Conservation (phyloP, 2,329 filamentous ascomycete genomes). For the Aspergillus calidoustus region DNA sequence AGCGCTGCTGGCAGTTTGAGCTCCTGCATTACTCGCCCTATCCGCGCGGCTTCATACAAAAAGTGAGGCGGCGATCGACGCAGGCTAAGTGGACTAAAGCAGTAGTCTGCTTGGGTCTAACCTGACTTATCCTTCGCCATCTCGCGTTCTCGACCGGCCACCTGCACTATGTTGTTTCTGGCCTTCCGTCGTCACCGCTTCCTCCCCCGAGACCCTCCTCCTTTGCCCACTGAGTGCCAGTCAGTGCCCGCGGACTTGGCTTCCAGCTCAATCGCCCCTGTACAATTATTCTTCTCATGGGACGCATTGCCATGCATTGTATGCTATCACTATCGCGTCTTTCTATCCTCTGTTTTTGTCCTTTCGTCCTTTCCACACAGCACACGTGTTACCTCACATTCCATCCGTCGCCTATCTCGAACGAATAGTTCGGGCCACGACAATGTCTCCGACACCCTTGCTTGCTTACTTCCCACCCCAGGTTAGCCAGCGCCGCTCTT, state of each 20-base stretch:
- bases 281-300: constrained; percentile 17
- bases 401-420: constrained; percentile 3
- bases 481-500: constrained; percentile 11
- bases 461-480: constrained; percentile 12
- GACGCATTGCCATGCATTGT: constrained; percentile 19
- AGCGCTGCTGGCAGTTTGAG: constrained; percentile 26
- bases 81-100: constrained; percentile 8
- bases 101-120: constrained; percentile 12
- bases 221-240: not conserved
- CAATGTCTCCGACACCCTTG: not conserved
- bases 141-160: constrained; percentile 22
- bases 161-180: not conserved
- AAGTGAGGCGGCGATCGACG: constrained; percentile 35
- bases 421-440: constrained; percentile 5
- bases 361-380: constrained; percentile 13
- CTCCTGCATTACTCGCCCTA: constrained; percentile 19
- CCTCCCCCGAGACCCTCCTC: not conserved
- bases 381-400: constrained; percentile 24
- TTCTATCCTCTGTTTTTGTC: constrained; percentile 14
- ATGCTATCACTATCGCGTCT: constrained; percentile 8
- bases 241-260: constrained; percentile 9
- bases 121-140: constrained; percentile 13
- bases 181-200: constrained; percentile 16
- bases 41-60: constrained; percentile 30
- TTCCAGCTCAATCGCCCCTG: constrained; percentile 7